Evolutionary conservation across 495 filamentous ascomycete species (phyloP), one percentile per base, ranked within the genome.

Genomic region (Hyaloscypha hepaticicola): DNA sequence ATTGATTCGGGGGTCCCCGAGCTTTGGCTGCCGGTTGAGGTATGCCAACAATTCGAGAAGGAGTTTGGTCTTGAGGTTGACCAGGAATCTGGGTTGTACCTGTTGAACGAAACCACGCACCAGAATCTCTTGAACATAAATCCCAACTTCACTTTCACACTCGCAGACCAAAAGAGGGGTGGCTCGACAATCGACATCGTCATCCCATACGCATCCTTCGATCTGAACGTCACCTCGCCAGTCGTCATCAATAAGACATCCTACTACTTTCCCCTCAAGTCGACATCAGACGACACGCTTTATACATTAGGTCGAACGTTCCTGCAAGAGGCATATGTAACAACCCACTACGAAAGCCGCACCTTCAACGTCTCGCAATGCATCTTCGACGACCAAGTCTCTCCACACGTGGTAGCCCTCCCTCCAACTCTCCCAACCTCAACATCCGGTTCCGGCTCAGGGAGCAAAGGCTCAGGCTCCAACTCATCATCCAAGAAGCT

Each of bases 281-380:
- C 79, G 26, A 81, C 79, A 14, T 71, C 70, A 27, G 80, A 85
- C 64, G 72, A 77, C 14, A 76, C 72, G 0, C 83, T 86, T 63
- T 86, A 83, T 69, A 83, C 79, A 0, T 74, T 87, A 2, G 84
- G 84, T 5, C 73, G 83, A 27, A 77, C 77, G 14, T 86, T 87
- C 59, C 70, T 86, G 19, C 84, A 87, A 70, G 84, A 86, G 76
- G 78, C 83, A 81, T 66, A 59, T 51, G 70, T 82, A 24, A 74
- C 75, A 0, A 77, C 76, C 1, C 77, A 84, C 67, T 82, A 79
- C 64, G 77, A 84, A 50, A 75, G 76, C 26, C 67, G 71, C 11
- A 76, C 74, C 5, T 82, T 83, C 66, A 79, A 79, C 58, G 72
- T 84, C 9, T 78, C 75, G 0, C 76, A 80, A 6, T 75, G 73